These are phyloP conservation scores for Acacia pycnantha DNA, from an alignment of 331 rosid species.

Conservation along the genomic window DNA sequence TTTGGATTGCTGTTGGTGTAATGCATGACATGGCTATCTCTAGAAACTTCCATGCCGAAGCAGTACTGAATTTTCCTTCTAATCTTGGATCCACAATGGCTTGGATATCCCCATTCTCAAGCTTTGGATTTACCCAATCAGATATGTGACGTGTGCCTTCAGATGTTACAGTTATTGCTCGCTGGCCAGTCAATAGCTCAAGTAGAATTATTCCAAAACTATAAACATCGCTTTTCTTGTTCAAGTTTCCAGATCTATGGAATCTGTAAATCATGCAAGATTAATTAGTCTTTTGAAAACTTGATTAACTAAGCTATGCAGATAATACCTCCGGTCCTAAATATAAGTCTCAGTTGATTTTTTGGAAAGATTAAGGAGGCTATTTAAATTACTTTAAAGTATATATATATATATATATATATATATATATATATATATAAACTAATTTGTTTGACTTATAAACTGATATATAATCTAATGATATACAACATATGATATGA, in stretches of 20 bases:
- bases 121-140: slow-evolving; percentile 8
- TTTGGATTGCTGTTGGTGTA: neutral
- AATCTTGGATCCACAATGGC: slow-evolving; percentile 13
- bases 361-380: too few species aligned
- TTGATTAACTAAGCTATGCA: neutral
- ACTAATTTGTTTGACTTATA: too few species aligned
- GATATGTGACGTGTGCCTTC: neutral
- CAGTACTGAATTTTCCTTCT: neutral
- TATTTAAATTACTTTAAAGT: too few species aligned
- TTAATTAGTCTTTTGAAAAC: neutral
- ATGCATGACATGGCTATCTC: slow-evolving; percentile 30
- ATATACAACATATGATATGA: too few species aligned
- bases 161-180: neutral
- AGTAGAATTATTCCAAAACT: slow-evolving; percentile 32
- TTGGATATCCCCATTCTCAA: slow-evolving; percentile 17
- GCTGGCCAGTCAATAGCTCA: slow-evolving; percentile 17
- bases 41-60: slow-evolving; percentile 7
- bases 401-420: too few species aligned
- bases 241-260: slow-evolving; percentile 5
- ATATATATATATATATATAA: too few species aligned
- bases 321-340: neutral
- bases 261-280: neutral
- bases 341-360: too few species aligned
- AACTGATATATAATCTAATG: too few species aligned
- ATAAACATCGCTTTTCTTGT: slow-evolving; percentile 27